A percentile compares a stretch with the other conserved stretches of the same genome.
Conservation (phyloP, 1,284 basidiomycete genomes). For the Ustanciosporium gigantosporum region DNA sequence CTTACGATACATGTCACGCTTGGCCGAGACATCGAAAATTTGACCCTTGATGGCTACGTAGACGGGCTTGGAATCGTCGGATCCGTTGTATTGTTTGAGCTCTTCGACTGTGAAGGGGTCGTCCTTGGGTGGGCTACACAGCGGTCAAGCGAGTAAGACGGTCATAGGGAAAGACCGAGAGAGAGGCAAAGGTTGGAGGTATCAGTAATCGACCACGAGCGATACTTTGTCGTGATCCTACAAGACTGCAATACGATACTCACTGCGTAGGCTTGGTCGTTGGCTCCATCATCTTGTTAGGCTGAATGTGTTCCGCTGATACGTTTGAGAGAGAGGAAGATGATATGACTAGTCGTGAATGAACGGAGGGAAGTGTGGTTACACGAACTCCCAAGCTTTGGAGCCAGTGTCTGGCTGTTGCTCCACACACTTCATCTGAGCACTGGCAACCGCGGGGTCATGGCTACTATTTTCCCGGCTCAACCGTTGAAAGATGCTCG, state of each 20-base stretch:
- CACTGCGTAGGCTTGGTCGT: constrained; percentile 48
- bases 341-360: too few species aligned
- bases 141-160: too few species aligned
- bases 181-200: neutral
- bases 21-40: constrained; percentile 78
- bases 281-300: constrained; percentile 42
- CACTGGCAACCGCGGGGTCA: too few species aligned
- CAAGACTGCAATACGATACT: constrained; percentile 7
- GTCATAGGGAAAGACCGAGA: neutral
- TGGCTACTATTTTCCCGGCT: too few species aligned
- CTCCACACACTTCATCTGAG: too few species aligned
- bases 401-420: too few species aligned
- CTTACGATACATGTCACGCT: constrained; percentile 78
- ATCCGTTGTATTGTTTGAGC: constrained; percentile 74
- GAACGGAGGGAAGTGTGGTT: too few species aligned
- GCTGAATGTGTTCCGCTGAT: neutral
- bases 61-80: constrained; percentile 70
- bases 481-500: too few species aligned
- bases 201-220: too few species aligned
- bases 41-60: constrained; percentile 87
- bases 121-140: constrained; percentile 75
- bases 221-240: too few species aligned
- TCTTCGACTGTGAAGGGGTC: constrained; percentile 74
- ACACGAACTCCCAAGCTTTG: too few species aligned
- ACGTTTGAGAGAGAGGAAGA: too few species aligned